These are phyloP conservation scores for Solanum bukasovii DNA, from an alignment of 257 asterid genomes.

Conservation along the genomic window DNA sequence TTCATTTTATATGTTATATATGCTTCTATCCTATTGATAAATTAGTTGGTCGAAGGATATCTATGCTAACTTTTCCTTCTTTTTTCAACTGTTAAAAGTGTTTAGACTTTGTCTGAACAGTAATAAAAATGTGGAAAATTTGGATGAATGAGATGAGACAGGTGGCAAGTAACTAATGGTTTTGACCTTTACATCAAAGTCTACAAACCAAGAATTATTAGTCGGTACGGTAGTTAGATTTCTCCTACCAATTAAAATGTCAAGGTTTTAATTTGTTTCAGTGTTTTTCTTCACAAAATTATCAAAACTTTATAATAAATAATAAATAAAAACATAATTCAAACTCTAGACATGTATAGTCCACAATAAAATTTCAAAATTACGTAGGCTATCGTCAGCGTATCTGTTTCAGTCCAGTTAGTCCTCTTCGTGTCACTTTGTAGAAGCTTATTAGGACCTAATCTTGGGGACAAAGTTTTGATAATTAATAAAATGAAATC, in stretches of 20 bases:
- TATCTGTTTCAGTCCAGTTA: neutral
- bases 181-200: conserved; percentile 45
- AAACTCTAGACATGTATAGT: neutral
- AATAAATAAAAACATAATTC: neutral
- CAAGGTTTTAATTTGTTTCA: conserved; percentile 25
- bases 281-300: conserved; percentile 7
- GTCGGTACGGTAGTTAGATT: conserved; percentile 74
- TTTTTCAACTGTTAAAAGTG: neutral
- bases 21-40: neutral
- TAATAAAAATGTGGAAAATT: neutral
- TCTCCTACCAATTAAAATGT: conserved; percentile 44
- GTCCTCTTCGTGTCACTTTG: neutral
- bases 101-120: neutral
- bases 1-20: neutral
- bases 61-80: neutral
- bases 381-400: neutral
- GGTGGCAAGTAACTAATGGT: conserved; percentile 23
- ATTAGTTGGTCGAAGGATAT: neutral
- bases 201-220: conserved; percentile 17
- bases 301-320: neutral
- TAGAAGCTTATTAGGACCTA: neutral
- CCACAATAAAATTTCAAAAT: neutral
- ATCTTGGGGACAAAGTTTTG: neutral
- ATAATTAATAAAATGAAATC: neutral
- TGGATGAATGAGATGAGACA: conserved; percentile 10